Conservation (phyloP, 371 early-diverging fungal species). For the Lichtheimia ramosa region DNA sequence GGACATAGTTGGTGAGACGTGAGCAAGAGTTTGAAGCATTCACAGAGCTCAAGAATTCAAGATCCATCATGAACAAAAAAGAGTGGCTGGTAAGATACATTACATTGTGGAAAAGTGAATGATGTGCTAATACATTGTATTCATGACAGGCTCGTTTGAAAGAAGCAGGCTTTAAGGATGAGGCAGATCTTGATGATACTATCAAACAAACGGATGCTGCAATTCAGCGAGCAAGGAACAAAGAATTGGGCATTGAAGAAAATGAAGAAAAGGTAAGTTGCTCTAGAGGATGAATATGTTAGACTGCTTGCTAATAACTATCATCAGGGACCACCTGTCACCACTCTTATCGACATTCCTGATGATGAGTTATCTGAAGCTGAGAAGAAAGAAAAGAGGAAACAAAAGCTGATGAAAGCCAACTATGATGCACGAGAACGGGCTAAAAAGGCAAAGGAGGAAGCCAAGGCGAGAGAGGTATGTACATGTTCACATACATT, state of each 20-base stretch:
- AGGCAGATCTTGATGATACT: constrained; percentile 72
- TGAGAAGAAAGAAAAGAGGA: constrained; percentile 82
- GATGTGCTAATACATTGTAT: neutral
- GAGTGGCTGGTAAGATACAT: constrained; percentile 51
- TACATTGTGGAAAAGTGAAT: too few relatives aligned
- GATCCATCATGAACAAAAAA: constrained; percentile 45
- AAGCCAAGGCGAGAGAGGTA: constrained; percentile 63
- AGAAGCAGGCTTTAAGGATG: constrained; percentile 68
- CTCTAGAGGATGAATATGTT: neutral
- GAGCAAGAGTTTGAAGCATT: constrained; percentile 63
- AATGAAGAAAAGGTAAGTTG: constrained; percentile 61
- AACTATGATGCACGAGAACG: constrained; percentile 81
- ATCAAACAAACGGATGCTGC: constrained; percentile 68
- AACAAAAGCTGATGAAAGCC: constrained; percentile 81
- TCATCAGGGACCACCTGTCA: constrained; percentile 65
- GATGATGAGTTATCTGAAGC: constrained; percentile 78
- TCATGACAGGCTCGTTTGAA: constrained; percentile 52
- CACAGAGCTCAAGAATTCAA: constrained; percentile 54
- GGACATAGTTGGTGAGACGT: constrained; percentile 45
- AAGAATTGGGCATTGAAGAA: constrained; percentile 80
- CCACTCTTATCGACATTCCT: constrained; percentile 76
- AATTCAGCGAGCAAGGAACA: constrained; percentile 75
- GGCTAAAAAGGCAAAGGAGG: constrained; percentile 77
- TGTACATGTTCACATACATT: neutral
- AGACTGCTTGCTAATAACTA: neutral